A percentile compares a stretch with the other conserved stretches of the same genome.
Conservation (phyloP, 441 rosid genomes). For the Erodium moschatum region DNA sequence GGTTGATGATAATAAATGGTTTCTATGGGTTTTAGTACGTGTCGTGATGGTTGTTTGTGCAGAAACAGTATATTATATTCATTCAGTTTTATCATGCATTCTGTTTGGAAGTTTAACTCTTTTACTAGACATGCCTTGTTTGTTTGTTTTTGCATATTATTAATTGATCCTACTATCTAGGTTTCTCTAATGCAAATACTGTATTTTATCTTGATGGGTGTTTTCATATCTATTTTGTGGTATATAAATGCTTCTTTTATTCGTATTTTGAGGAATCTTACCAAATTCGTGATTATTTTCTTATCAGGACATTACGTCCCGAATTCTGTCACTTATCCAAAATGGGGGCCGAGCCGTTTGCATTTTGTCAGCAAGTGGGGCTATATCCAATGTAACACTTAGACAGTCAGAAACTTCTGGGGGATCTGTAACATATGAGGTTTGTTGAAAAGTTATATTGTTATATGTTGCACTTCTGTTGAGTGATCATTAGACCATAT, state of each 20-base stretch:
- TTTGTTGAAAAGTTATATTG: constrained; percentile 19
- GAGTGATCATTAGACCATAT: no score
- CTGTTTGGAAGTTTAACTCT: not conserved
- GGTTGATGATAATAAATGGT: not conserved
- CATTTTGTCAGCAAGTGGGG: constrained; percentile 53
- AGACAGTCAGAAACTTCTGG: constrained; percentile 52
- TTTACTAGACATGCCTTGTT: not conserved
- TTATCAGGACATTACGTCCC: constrained; percentile 36
- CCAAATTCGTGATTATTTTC: not conserved
- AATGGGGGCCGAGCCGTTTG: constrained; percentile 44
- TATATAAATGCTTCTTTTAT: no score
- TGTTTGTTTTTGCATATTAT: no score
- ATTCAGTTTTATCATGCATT: not conserved
- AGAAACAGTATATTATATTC: not conserved
- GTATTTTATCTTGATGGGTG: no score
- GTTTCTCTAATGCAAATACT: no score
- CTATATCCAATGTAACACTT: constrained; percentile 59
- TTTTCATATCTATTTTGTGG: no score
- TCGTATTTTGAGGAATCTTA: not conserved
- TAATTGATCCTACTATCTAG: no score
- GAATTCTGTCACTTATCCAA: constrained; percentile 38
- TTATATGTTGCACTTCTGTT: not conserved
- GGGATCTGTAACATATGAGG: constrained; percentile 69
- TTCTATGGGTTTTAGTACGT: not conserved
- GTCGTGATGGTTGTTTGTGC: no score